Conservation (phyloP, 306 rosid genomes). For the Abrus precatorius region DNA sequence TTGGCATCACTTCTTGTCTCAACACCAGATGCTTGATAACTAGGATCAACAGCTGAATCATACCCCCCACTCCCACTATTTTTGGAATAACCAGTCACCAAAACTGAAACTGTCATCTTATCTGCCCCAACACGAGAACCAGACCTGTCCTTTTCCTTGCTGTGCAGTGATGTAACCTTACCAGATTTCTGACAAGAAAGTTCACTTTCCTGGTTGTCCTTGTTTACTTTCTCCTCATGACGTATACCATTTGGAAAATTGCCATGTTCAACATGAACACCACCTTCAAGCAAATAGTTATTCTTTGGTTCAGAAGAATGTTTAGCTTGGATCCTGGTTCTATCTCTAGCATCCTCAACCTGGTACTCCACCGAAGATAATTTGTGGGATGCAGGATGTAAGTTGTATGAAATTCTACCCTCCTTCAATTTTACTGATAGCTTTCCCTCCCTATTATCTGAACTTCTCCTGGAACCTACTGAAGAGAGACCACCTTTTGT, state of each 20-base stretch:
- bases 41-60: conserved; percentile 54
- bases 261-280: conserved; percentile 46
- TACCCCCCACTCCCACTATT: conserved; percentile 50
- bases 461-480: conserved; percentile 46
- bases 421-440: conserved; percentile 49
- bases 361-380: conserved; percentile 46
- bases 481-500: conserved; percentile 47
- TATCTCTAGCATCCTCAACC: conserved; percentile 55
- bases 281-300: conserved; percentile 48
- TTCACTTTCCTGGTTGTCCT: conserved; percentile 48
- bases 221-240: conserved; percentile 51
- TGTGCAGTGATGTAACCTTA: conserved; percentile 49
- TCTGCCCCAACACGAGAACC: conserved; percentile 53
- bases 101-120: conserved; percentile 57
- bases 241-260: conserved; percentile 45
- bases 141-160: conserved; percentile 55
- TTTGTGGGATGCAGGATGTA: conserved; percentile 50
- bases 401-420: conserved; percentile 38
- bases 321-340: conserved; percentile 48
- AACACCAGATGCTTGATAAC: conserved; percentile 47
- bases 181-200: conserved; percentile 52
- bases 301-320: conserved; percentile 52
- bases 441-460: conserved; percentile 49
- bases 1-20: conserved; percentile 50
- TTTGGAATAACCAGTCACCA: conserved; percentile 56